Evolutionary conservation across 129 eudicot genomes (phyloP).

Genomic region (Pulicaria dysenterica): DNA sequence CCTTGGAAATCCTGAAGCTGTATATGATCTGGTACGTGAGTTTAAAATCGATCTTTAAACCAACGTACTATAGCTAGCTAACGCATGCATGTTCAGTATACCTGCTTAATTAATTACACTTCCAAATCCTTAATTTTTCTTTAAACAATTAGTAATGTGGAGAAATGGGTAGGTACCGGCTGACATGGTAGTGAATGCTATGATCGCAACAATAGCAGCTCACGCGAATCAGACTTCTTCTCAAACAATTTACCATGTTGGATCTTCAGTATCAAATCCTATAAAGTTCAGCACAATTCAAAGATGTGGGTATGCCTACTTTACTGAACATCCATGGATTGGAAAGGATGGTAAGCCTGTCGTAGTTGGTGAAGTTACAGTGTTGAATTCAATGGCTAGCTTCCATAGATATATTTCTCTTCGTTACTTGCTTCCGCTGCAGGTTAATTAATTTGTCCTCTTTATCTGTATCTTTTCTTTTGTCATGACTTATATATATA

Average conservation of each 20-base stretch:
- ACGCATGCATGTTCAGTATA: not conserved
- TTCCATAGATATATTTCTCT: slow-evolving; percentile 62
- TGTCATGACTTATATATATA: too few species aligned
- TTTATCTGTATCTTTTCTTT: not conserved
- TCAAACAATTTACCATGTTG: slow-evolving; percentile 72
- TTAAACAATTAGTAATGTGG: not conserved
- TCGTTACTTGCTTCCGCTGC: slow-evolving; percentile 70
- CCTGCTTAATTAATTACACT: not conserved
- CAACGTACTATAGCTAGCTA: too few species aligned
- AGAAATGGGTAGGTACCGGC: slow-evolving; percentile 70
- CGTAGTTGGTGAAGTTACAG: slow-evolving; percentile 47
- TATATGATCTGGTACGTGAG: slow-evolving; percentile 73
- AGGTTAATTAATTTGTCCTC: slow-evolving; percentile 42
- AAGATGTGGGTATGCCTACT: slow-evolving; percentile 46
- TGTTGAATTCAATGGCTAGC: slow-evolving; percentile 62
- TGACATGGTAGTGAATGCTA: slow-evolving; percentile 95
- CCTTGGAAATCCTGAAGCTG: slow-evolving; percentile 63
- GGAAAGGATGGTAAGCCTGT: slow-evolving; percentile 80
- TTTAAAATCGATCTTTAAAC: not conserved
- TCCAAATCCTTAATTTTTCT: slow-evolving; percentile 4
- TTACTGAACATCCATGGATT: slow-evolving; percentile 71
- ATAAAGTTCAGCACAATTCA: slow-evolving; percentile 37
- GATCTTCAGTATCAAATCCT: slow-evolving; percentile 81
- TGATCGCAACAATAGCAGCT: slow-evolving; percentile 67
- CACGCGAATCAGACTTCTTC: slow-evolving; percentile 52